A percentile compares a stretch with the other conserved stretches of the same genome.
Conservation (phyloP, 345 rosid species). For the Viola odorata region DNA sequence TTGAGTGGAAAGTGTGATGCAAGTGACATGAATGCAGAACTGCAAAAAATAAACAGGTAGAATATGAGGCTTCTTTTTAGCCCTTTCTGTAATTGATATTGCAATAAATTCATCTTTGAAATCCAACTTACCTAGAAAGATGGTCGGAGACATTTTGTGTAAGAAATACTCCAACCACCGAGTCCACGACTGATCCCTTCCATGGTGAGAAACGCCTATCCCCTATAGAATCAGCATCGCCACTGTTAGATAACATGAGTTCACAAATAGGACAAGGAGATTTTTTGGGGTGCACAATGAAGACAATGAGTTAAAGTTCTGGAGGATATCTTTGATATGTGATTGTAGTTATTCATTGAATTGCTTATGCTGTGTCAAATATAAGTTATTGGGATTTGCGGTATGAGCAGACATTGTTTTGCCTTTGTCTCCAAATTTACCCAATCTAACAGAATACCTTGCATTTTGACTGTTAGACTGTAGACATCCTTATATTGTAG, state of each 20-base stretch:
- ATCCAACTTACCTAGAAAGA: conserved; percentile 25
- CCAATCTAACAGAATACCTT: neutral
- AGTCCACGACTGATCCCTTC: conserved; percentile 34
- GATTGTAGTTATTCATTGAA: neutral
- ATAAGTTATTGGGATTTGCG: neutral
- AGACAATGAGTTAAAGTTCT: neutral
- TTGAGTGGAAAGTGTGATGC: conserved; percentile 30
- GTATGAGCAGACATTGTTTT: neutral
- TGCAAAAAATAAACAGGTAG: conserved; percentile 11
- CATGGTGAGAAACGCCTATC: conserved; percentile 27
- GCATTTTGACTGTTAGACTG: neutral
- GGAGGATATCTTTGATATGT: neutral
- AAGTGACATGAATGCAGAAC: conserved; percentile 30
- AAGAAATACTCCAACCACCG: conserved; percentile 30
- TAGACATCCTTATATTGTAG: neutral
- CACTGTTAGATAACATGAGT: conserved; percentile 13
- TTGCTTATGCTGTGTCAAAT: neutral
- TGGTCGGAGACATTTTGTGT: conserved; percentile 34
- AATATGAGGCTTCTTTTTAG: conserved; percentile 15
- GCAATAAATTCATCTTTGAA: conserved; percentile 13
- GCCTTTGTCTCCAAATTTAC: neutral
- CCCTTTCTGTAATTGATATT: conserved; percentile 5
- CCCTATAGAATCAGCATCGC: conserved; percentile 17
- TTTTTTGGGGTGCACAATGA: no score
- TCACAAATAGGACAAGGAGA: neutral